A percentile compares a stretch with the other conserved stretches of the same genome.
Evolutionary conservation across 768 basidiomycete species (phyloP).

Genomic region (Serpula lacrymans): DNA sequence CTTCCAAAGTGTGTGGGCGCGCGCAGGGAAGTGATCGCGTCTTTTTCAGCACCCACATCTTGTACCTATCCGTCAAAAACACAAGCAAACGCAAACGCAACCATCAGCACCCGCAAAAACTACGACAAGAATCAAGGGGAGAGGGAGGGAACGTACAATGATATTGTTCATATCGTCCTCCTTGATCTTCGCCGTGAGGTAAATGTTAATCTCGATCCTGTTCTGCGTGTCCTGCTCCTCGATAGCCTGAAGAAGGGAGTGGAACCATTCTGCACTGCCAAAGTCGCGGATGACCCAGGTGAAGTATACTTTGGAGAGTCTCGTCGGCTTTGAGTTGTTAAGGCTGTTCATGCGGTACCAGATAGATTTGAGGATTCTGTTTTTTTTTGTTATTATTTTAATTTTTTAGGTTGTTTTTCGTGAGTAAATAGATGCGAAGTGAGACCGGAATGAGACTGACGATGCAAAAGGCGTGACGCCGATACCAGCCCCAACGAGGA

Average conservation of each 20-base stretch:
- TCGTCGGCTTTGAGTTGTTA: constrained; percentile 67
- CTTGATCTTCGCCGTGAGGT: constrained; percentile 87
- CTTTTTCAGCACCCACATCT: constrained; percentile 90
- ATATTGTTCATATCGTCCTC: constrained; percentile 95
- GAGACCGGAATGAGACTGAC: constrained; percentile 43
- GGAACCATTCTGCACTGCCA: constrained; percentile 90
- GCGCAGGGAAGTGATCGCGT: constrained; percentile 84
- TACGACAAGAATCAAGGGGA: neutral
- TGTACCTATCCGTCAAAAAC: constrained; percentile 48
- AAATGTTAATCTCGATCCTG: constrained; percentile 90
- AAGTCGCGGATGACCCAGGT: constrained; percentile 96
- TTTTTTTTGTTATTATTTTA: constrained; percentile 5
- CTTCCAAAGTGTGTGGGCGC: constrained; percentile 93
- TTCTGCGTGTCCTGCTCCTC: constrained; percentile 88
- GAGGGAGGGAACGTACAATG: constrained; percentile 45
- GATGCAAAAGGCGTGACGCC: constrained; percentile 96
- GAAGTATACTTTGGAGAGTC: constrained; percentile 89
- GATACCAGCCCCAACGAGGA: constrained; percentile 92
- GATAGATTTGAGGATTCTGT: constrained; percentile 80
- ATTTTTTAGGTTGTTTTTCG: no score
- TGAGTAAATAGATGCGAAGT: neutral
- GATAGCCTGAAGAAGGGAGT: constrained; percentile 87
- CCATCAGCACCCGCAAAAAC: no score
- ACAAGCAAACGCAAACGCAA: neutral
- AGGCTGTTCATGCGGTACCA: constrained; percentile 97